Conservation (phyloP, 192 early-diverging fungal species). For the Gaertneriomyces semiglobifer region DNA sequence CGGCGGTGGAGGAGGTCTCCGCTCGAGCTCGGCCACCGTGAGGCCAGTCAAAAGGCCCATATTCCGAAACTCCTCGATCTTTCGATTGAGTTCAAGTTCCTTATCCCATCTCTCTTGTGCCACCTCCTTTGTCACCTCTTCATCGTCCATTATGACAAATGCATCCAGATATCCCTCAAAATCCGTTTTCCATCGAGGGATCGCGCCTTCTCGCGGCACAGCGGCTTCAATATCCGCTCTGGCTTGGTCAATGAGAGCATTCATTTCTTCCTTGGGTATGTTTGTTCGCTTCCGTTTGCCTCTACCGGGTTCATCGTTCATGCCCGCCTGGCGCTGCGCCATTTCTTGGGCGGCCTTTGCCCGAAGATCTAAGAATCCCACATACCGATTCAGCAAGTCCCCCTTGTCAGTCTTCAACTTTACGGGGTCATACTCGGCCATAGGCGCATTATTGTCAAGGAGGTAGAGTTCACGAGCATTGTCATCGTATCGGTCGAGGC, state of each 20-base stretch:
- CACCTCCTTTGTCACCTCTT: slow-evolving; percentile 54
- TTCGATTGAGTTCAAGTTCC: slow-evolving; percentile 41
- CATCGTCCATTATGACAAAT: slow-evolving; percentile 61
- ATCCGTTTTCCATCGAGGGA: slow-evolving; percentile 7
- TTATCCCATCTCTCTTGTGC: slow-evolving; percentile 31
- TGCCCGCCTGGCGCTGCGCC: neutral
- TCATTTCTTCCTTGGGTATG: neutral
- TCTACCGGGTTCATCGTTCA: neutral
- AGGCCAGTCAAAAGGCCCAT: slow-evolving; percentile 45
- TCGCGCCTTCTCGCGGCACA: slow-evolving; percentile 10
- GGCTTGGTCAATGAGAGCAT: slow-evolving; percentile 9
- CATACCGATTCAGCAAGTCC: slow-evolving; percentile 48
- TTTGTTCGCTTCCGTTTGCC: slow-evolving; percentile 8
- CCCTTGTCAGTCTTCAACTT: slow-evolving; percentile 49
- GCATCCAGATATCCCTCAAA: slow-evolving; percentile 40
- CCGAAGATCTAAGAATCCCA: slow-evolving; percentile 19
- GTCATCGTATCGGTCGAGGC: slow-evolving; percentile 52
- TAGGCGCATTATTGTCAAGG: slow-evolving; percentile 50
- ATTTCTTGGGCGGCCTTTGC: slow-evolving; percentile 9
- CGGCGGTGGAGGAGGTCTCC: slow-evolving; percentile 38
- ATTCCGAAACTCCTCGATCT: slow-evolving; percentile 41
- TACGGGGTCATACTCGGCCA: slow-evolving; percentile 52
- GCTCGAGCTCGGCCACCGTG: slow-evolving; percentile 12
- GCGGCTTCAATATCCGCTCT: slow-evolving; percentile 4
- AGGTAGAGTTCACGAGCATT: slow-evolving; percentile 58